Percentiles rank a stretch among this genome's conserved stretches.
These are phyloP conservation scores for Xylariaceae sp. DNA, from an alignment of 2,329 filamentous ascomycete species.

Conservation along the genomic window DNA sequence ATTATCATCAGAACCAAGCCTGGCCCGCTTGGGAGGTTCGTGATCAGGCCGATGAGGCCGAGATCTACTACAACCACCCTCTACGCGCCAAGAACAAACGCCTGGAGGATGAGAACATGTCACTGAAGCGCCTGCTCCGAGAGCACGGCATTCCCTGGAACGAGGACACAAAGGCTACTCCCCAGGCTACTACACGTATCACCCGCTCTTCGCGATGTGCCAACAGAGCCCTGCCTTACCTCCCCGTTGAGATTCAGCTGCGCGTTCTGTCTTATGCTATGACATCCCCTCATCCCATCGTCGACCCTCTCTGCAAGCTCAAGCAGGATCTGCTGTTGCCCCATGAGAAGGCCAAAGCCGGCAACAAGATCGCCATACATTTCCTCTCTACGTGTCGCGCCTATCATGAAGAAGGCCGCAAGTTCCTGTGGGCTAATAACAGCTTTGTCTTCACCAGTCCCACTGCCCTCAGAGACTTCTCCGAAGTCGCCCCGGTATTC, in stretches of 20 bases:
- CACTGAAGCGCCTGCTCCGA: constrained; percentile 48
- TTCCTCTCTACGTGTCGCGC: constrained; percentile 50
- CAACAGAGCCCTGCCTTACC: constrained; percentile 35
- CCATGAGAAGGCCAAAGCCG: constrained; percentile 37
- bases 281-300: constrained; percentile 45
- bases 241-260: constrained; percentile 51
- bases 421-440: constrained; percentile 49
- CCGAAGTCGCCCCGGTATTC: constrained; percentile 39
- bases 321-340: constrained; percentile 41
- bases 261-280: constrained; percentile 50
- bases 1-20: constrained; percentile 8
- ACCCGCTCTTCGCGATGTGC: constrained; percentile 25
- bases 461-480: constrained; percentile 46
- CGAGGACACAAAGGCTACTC: constrained; percentile 32
- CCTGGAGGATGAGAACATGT: constrained; percentile 46
- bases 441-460: constrained; percentile 53
- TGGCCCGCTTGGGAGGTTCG: constrained; percentile 45
- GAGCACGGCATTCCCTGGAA: constrained; percentile 51
- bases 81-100: constrained; percentile 44
- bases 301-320: constrained; percentile 49
- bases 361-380: constrained; percentile 49
- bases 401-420: constrained; percentile 46
- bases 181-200: constrained; percentile 16
- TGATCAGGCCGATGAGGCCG: constrained; percentile 49
- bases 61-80: constrained; percentile 44